Base-by-base conservation (phyloP, 2,329 filamentous ascomycete species). In the Fusarium camptoceras region DNA sequence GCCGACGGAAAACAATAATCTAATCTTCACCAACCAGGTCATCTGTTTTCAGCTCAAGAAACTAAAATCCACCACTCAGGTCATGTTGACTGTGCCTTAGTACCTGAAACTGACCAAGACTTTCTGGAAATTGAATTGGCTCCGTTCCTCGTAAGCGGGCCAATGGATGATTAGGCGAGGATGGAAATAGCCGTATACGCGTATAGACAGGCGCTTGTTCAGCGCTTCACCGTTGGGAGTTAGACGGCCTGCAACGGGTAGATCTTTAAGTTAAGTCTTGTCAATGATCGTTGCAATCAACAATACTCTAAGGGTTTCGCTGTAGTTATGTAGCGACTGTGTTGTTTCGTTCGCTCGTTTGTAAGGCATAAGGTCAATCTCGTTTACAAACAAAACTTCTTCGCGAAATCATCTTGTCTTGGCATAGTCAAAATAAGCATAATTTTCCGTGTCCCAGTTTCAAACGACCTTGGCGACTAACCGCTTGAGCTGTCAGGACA, bases 361-460 rank as follows among this genome's bases (percentile, higher is more conserved):
- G 7, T 4, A 34, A 24, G 11, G 20, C 11, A 22, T 24, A 15
- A 24, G 2, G 3, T 20, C 31, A 51, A 51, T 51, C 31, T 51
- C 49, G 49, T 51, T 51, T 51, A 28, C 22, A 51, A 51, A 51
- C 49, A n/a, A 51, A 41, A 51, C 49, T 12, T 28, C 11, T 10
- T 51, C 24, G 18, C 31, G n/a, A 27, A 51, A 41, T 51, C 24
- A 41, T 39, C 24, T 16, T 16, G n/a, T 39, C 49, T 51, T 51
- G 49, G 49, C 49, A 39, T 10, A 10, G n/a, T 51, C 14, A 8
- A 51, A 51, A 51, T 51, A 51, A 51, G 49, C 31, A 51, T 51
- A 51, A 51, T 51, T 51, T 51, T 51, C 49, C 49, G 49, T 51
- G 49, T 41, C 49, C 18, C 24, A 41, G 49, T 41, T 51, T 39